Evolutionary conservation across 2,329 filamentous ascomycete species (phyloP).

Genomic region (Penicillium sp.): DNA sequence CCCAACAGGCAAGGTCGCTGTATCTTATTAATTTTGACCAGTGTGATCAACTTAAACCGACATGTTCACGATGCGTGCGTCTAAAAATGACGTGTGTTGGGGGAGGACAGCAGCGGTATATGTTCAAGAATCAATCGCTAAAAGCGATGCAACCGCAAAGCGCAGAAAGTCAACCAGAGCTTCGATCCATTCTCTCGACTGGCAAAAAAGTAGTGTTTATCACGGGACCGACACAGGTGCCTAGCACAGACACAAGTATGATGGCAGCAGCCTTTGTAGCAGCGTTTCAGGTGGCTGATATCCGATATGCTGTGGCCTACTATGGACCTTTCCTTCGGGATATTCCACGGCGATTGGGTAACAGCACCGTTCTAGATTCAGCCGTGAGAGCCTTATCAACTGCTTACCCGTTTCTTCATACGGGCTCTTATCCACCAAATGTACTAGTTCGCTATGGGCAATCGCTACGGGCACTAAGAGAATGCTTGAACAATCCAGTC

Average conservation of each 20-base stretch:
- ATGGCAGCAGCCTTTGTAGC: slow-evolving; percentile 14
- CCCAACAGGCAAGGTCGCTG: neutral
- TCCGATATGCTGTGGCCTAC: slow-evolving; percentile 24
- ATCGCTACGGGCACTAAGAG: slow-evolving; percentile 23
- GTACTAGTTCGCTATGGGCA: slow-evolving; percentile 21
- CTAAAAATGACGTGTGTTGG: slow-evolving; percentile 24
- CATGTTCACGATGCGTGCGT: slow-evolving; percentile 24
- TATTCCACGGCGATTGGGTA: slow-evolving; percentile 23
- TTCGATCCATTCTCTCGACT: neutral
- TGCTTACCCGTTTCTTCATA: slow-evolving; percentile 20
- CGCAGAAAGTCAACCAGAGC: neutral
- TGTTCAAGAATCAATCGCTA: slow-evolving; percentile 19
- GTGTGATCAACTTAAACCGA: slow-evolving; percentile 28
- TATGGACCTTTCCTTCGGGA: slow-evolving; percentile 25
- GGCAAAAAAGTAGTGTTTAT: neutral
- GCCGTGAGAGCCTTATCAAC: slow-evolving; percentile 20
- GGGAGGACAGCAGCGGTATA: slow-evolving; percentile 24
- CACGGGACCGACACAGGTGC: neutral
- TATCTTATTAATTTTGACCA: slow-evolving; percentile 5
- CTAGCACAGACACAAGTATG: slow-evolving; percentile 2
- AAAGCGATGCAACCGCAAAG: neutral
- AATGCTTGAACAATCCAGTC: slow-evolving; percentile 24
- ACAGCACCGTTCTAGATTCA: slow-evolving; percentile 23
- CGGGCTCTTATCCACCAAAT: slow-evolving; percentile 11
- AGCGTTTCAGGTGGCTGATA: slow-evolving; percentile 20